phyloP scores from a whole-genome alignment of 2,329 filamentous ascomycete species.

The Coniochaeta hoffmannii region DNA sequence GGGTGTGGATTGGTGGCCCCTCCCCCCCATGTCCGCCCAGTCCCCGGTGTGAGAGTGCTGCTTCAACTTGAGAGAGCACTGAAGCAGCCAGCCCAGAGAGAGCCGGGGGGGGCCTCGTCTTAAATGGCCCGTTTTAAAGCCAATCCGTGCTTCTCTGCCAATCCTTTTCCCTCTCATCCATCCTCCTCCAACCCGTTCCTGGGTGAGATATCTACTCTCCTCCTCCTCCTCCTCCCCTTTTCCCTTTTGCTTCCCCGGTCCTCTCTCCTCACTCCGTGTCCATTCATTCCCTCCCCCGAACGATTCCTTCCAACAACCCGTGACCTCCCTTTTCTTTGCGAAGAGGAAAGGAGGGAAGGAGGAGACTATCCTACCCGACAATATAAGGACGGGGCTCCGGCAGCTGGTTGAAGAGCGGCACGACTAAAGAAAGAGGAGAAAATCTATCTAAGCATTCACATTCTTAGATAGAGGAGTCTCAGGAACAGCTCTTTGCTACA shows the following conservation, averaged over 20 bases:
- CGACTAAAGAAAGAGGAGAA: background rate
- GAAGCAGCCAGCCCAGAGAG: background rate
- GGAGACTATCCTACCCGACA: constrained; percentile 18
- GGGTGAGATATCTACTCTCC: constrained; percentile 33
- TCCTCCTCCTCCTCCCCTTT: constrained; percentile 20
- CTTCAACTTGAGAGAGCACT: background rate
- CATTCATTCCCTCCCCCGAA: constrained; percentile 49
- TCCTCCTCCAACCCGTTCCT: constrained; percentile 47
- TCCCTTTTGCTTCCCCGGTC: constrained; percentile 19
- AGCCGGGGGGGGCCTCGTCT: constrained; percentile 28
- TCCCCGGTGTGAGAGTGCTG: background rate
- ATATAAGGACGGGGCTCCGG: constrained; percentile 16
- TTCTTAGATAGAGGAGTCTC: constrained; percentile 2
- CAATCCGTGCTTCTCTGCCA: constrained; percentile 39
- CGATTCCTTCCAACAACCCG: constrained; percentile 35
- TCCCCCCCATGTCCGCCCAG: background rate
- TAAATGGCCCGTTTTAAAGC: constrained; percentile 32
- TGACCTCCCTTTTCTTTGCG: constrained; percentile 19
- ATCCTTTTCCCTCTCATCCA: constrained; percentile 47
- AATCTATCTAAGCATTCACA: constrained; percentile 1
- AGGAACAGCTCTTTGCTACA: constrained; percentile 4
- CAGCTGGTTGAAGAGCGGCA: constrained; percentile 8
- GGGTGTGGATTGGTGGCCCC: background rate
- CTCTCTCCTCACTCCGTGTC: constrained; percentile 30
- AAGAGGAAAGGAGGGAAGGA: constrained; percentile 25